phyloP scores from a whole-genome alignment of 306 rosid genomes.

The Corylus heterophylla region DNA sequence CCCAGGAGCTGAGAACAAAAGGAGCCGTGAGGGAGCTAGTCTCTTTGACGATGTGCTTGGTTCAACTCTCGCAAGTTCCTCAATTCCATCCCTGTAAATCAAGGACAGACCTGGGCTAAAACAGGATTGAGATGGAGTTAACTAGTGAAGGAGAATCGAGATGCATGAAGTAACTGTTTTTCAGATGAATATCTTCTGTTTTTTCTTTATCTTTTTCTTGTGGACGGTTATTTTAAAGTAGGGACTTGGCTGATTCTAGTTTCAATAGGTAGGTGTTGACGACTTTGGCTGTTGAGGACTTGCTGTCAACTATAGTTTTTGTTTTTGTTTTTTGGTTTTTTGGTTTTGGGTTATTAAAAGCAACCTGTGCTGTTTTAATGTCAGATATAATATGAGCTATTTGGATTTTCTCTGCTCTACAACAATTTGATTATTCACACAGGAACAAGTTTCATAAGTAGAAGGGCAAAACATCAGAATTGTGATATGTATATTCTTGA shows the following conservation, averaged over 20 bases:
- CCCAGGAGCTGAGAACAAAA: conserved; percentile 30
- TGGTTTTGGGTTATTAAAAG: background rate
- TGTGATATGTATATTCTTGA: conserved; percentile 1
- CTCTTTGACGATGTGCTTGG: conserved; percentile 36
- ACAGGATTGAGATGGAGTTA: background rate
- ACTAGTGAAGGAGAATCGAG: background rate
- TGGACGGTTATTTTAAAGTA: conserved; percentile 7
- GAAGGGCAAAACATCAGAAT: background rate
- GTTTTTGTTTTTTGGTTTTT: background rate
- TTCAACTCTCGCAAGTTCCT: conserved; percentile 35
- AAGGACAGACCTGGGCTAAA: background rate
- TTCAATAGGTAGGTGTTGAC: conserved; percentile 17
- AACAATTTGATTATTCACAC: background rate
- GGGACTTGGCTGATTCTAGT: conserved; percentile 23
- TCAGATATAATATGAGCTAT: background rate
- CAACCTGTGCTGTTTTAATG: conserved; percentile 15
- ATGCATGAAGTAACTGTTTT: conserved; percentile 1
- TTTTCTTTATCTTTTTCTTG: background rate
- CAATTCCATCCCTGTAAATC: conserved; percentile 39
- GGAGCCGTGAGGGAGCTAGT: conserved; percentile 21
- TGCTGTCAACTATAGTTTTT: background rate
- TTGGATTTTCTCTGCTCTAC: background rate
- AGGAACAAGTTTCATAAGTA: conserved; percentile 3
- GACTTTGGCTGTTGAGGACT: conserved; percentile 25
- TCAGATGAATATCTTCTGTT: background rate